Evolutionary conservation across 2,329 filamentous ascomycete species (phyloP).

Genomic region (Colletotrichum aenigma): DNA sequence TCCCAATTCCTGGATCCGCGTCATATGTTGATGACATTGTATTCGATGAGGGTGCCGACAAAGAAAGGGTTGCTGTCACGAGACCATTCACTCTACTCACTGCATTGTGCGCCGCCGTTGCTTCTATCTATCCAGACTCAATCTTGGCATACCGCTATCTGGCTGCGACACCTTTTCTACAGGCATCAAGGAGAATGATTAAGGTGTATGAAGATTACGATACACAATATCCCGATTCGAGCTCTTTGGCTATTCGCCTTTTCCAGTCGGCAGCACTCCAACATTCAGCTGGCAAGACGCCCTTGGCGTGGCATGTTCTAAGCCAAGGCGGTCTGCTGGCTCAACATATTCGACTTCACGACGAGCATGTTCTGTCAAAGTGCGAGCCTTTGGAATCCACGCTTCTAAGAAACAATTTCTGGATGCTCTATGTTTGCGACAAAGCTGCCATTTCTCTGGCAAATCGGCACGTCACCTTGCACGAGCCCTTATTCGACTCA

Average conservation of each 20-base stretch:
- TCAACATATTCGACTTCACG: constrained; percentile 45
- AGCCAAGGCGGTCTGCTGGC: constrained; percentile 45
- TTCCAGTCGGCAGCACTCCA: constrained; percentile 51
- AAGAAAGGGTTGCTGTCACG: neutral
- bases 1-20: neutral
- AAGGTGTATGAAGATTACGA: constrained; percentile 43
- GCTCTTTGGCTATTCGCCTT: constrained; percentile 46
- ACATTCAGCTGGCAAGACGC: constrained; percentile 26
- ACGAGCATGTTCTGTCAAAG: constrained; percentile 39
- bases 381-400: constrained; percentile 41
- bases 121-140: constrained; percentile 39
- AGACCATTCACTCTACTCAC: constrained; percentile 40
- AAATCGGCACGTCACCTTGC: constrained; percentile 47
- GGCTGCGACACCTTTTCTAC: constrained; percentile 41
- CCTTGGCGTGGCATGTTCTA: constrained; percentile 38
- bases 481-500: constrained; percentile 44
- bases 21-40: neutral
- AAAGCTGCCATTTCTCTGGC: constrained; percentile 43
- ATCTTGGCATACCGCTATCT: constrained; percentile 43
- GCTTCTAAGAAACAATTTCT: constrained; percentile 39
- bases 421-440: constrained; percentile 44
- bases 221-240: constrained; percentile 43
- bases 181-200: constrained; percentile 40
- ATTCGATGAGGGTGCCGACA: neutral
- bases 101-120: constrained; percentile 40